A percentile compares a stretch with the other conserved stretches of the same genome.
phyloP scores from a whole-genome alignment of 352 stramenopile species.

The Albugo candida region DNA sequence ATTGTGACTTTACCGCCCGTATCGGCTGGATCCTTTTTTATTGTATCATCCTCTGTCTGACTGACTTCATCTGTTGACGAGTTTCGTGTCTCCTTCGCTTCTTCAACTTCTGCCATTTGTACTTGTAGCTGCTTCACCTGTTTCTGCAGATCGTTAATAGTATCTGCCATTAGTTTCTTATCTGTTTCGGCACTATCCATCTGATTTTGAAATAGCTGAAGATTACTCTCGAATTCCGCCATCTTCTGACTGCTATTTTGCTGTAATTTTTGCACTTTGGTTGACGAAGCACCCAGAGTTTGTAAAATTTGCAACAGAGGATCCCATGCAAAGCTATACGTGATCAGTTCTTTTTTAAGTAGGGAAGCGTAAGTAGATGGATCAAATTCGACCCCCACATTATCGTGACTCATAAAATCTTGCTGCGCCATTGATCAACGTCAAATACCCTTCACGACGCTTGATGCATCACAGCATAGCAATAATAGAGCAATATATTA shows the following conservation, averaged over 20 bases:
- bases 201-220: conserved; percentile 20
- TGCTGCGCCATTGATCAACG: not conserved
- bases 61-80: not conserved
- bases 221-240: conserved; percentile 31
- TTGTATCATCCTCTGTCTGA: conserved; percentile 1
- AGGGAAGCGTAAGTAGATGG: conserved; percentile 29
- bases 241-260: conserved; percentile 22
- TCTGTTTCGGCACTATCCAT: conserved; percentile 22
- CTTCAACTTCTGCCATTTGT: conserved; percentile 19
- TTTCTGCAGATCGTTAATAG: conserved; percentile 25
- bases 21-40: not conserved
- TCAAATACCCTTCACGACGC: no score
- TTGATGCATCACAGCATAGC: no score
- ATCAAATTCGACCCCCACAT: conserved; percentile 10
- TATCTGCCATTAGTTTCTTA: conserved; percentile 27
- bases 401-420: not conserved
- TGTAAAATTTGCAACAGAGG: conserved; percentile 44
- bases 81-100: conserved; percentile 5
- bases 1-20: not conserved
- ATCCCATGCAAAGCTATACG: conserved; percentile 54
- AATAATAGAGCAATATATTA: no score
- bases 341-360: conserved; percentile 43
- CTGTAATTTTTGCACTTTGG: conserved; percentile 26
- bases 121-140: conserved; percentile 24
- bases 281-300: conserved; percentile 27